These are phyloP conservation scores for Hamamelis virginiana DNA, from an alignment of 164 flowering plant species.

Conservation along the genomic window DNA sequence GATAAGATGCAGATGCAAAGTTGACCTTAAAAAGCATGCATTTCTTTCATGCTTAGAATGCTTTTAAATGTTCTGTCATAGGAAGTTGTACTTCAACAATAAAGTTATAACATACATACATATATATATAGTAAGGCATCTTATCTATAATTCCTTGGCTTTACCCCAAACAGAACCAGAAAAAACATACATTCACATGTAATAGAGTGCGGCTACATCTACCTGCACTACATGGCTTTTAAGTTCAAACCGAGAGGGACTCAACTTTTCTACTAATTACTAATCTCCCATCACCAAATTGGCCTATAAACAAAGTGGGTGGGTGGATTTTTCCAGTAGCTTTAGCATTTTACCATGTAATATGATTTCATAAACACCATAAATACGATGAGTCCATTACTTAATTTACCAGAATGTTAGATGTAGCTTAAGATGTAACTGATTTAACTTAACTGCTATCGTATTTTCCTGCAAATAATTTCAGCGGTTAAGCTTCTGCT, in stretches of 20 bases:
- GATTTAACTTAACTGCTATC: neutral
- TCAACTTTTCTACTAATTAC: no score
- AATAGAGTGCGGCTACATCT: no score
- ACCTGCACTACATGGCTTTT: no score
- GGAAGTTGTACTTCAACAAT: neutral
- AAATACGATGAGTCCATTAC: neutral
- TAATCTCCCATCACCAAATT: no score
- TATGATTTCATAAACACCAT: neutral
- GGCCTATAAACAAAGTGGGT: no score
- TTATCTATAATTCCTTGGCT: neutral
- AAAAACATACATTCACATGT: neutral
- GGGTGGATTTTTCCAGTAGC: no score
- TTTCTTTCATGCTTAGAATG: no score
- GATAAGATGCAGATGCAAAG: neutral
- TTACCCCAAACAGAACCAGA: neutral
- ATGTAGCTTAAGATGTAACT: neutral
- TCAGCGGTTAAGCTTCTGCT: neutral
- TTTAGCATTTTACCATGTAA: no score
- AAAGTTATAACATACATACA: no score
- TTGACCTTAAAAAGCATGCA: neutral
- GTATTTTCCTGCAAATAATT: neutral
- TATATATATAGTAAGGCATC: neutral
- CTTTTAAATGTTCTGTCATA: no score
- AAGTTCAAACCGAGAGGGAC: no score
- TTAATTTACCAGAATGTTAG: neutral